Evolutionary conservation across 345 rosid species (phyloP).

Genomic region (Sisymbrium irio): DNA sequence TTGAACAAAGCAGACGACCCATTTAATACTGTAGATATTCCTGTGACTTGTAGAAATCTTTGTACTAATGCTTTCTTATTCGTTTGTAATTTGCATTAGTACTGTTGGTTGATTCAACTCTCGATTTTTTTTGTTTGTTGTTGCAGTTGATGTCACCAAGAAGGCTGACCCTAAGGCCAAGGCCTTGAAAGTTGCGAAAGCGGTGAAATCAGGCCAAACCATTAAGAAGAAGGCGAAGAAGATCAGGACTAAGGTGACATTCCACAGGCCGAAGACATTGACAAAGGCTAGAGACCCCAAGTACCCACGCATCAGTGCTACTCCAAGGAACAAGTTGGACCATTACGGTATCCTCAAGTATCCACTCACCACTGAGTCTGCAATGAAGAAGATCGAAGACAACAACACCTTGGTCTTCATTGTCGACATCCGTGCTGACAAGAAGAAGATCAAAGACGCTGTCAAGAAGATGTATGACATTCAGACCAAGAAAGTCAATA

Average conservation of each 20-base stretch:
- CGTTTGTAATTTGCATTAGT: not conserved
- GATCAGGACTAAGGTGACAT: conserved; percentile 37
- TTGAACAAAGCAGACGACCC: too few relatives aligned
- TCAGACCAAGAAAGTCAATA: conserved; percentile 62
- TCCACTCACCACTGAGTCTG: conserved; percentile 65
- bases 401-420: conserved; percentile 60
- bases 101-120: not conserved
- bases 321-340: conserved; percentile 39
- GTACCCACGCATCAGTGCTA: conserved; percentile 29
- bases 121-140: not conserved
- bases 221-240: conserved; percentile 42
- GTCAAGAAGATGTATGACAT: conserved; percentile 67
- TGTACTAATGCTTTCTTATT: not conserved
- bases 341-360: conserved; percentile 54
- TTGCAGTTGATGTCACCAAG: conserved; percentile 39
- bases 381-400: conserved; percentile 70
- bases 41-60: not conserved
- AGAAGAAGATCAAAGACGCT: conserved; percentile 67
- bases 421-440: conserved; percentile 64
- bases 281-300: conserved; percentile 26
- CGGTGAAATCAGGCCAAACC: conserved; percentile 55
- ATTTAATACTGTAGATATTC: too few relatives aligned
- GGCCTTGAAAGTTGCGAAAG: conserved; percentile 61
- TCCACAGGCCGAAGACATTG: conserved; percentile 42
- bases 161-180: conserved; percentile 54